Conservation (phyloP, 1,139 yeast genomes). For the Yamadazyma pseudoaaseri region DNA sequence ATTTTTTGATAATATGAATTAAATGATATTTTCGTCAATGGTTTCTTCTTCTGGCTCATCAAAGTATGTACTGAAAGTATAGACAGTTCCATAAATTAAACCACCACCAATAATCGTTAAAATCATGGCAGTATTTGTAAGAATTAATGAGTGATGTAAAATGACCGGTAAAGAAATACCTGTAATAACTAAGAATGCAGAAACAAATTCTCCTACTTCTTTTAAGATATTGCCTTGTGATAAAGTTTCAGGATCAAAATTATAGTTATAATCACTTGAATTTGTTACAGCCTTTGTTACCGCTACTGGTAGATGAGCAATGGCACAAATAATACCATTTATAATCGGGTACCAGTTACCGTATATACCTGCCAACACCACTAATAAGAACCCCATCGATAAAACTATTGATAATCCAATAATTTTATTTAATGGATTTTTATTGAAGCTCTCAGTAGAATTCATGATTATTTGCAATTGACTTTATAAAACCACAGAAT, state of each 20-base stretch:
- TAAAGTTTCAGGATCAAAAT: slow-evolving; percentile 38
- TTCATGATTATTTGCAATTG: slow-evolving; percentile 2
- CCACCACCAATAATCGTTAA: slow-evolving; percentile 71
- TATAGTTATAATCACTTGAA: slow-evolving; percentile 44
- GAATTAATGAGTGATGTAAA: slow-evolving; percentile 60
- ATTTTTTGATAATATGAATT: no score
- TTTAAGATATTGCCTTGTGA: slow-evolving; percentile 28
- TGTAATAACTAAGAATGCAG: slow-evolving; percentile 64
- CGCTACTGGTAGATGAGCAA: slow-evolving; percentile 71
- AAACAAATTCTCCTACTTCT: slow-evolving; percentile 67
- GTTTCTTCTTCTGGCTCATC: slow-evolving; percentile 55
- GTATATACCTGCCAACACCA: slow-evolving; percentile 73
- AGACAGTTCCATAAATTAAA: slow-evolving; percentile 70
- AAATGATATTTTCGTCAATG: slow-evolving; percentile 12
- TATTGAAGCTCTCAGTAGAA: slow-evolving; percentile 19
- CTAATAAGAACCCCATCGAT: slow-evolving; percentile 74
- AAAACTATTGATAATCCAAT: slow-evolving; percentile 71
- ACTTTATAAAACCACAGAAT: no score
- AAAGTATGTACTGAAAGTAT: slow-evolving; percentile 70
- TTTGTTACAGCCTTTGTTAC: slow-evolving; percentile 30
- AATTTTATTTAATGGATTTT: slow-evolving; percentile 69
- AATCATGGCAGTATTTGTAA: slow-evolving; percentile 56
- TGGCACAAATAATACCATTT: slow-evolving; percentile 49
- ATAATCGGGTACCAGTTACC: slow-evolving; percentile 79
- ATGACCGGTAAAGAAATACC: slow-evolving; percentile 70